phyloP scores from a whole-genome alignment of 495 filamentous ascomycete species.

The Terfezia claveryi region DNA sequence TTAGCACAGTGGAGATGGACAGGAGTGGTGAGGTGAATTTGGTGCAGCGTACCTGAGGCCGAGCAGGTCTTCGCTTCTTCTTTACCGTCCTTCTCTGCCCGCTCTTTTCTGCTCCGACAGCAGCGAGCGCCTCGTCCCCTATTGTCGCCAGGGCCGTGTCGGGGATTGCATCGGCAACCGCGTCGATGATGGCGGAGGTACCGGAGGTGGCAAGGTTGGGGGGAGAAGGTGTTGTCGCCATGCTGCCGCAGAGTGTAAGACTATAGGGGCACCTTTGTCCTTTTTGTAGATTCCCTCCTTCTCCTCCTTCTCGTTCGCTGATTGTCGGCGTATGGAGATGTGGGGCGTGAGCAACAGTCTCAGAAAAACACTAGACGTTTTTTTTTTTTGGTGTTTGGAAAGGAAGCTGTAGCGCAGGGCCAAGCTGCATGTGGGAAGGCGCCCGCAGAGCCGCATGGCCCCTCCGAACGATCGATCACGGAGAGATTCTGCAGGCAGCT shows the following conservation, averaged over 20 bases:
- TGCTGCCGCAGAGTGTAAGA: not conserved
- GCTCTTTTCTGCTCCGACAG: not conserved
- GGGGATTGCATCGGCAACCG: not conserved
- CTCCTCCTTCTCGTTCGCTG: too few relatives aligned
- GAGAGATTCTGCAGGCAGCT: too few relatives aligned
- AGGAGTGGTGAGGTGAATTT: not conserved
- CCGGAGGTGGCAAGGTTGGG: not conserved
- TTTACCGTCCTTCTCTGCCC: slow-evolving; percentile 15
- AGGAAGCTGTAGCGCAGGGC: too few relatives aligned
- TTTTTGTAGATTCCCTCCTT: not conserved
- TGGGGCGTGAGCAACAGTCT: too few relatives aligned
- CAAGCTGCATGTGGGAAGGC: too few relatives aligned
- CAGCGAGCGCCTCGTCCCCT: not conserved
- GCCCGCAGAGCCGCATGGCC: too few relatives aligned
- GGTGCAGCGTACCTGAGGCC: slow-evolving; percentile 20
- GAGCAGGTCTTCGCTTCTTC: slow-evolving; percentile 46
- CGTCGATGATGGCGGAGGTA: not conserved
- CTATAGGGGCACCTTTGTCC: not conserved
- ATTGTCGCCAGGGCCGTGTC: not conserved
- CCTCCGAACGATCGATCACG: too few relatives aligned
- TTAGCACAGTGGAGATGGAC: slow-evolving; percentile 14
- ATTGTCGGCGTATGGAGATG: too few relatives aligned
- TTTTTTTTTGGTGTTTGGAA: too few relatives aligned
- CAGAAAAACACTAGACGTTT: too few relatives aligned
- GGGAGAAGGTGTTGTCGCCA: not conserved